Conservation (phyloP, 2,329 filamentous ascomycete species). For the Parasarocladium wereldwijsianum region DNA sequence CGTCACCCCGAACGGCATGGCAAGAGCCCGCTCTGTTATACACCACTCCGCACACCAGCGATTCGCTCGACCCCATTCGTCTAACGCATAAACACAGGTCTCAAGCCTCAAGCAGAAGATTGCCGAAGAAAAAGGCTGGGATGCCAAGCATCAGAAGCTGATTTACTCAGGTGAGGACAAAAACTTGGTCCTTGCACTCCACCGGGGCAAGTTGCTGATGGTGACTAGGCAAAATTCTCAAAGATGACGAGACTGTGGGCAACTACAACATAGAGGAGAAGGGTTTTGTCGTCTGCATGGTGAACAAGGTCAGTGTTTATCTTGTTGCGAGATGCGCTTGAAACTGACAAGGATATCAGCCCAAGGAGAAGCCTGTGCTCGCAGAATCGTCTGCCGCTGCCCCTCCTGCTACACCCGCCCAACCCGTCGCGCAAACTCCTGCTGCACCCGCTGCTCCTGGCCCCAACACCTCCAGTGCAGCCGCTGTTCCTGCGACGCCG, state of each 20-base stretch:
- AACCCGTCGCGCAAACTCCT: slow-evolving; percentile 43
- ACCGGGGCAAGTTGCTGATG: no score
- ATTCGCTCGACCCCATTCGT: slow-evolving; percentile 2
- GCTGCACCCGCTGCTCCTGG: slow-evolving; percentile 30
- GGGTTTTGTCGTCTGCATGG: slow-evolving; percentile 97
- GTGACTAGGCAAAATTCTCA: slow-evolving; percentile 89
- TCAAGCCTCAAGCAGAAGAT: slow-evolving; percentile 88
- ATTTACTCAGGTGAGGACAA: slow-evolving; percentile 96
- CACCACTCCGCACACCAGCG: slow-evolving; percentile 7
- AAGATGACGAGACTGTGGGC: slow-evolving; percentile 93
- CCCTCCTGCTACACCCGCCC: slow-evolving; percentile 41
- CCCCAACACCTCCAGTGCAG: slow-evolving; percentile 24
- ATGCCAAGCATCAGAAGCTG: slow-evolving; percentile 78
- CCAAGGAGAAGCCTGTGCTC: slow-evolving; percentile 51
- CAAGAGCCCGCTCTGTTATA: no score
- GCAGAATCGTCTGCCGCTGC: slow-evolving; percentile 46
- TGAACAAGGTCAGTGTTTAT: slow-evolving; percentile 61
- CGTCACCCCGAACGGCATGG: slow-evolving; percentile 30
- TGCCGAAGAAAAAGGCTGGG: slow-evolving; percentile 84
- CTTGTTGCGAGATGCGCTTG: neutral
- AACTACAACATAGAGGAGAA: slow-evolving; percentile 99
- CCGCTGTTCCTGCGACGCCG: slow-evolving; percentile 35
- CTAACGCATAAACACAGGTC: slow-evolving; percentile 42
- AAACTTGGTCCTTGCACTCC: no score
- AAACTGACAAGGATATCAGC: slow-evolving; percentile 14